phyloP scores from a whole-genome alignment of 805 yeast species.

The Candida ortonii region DNA sequence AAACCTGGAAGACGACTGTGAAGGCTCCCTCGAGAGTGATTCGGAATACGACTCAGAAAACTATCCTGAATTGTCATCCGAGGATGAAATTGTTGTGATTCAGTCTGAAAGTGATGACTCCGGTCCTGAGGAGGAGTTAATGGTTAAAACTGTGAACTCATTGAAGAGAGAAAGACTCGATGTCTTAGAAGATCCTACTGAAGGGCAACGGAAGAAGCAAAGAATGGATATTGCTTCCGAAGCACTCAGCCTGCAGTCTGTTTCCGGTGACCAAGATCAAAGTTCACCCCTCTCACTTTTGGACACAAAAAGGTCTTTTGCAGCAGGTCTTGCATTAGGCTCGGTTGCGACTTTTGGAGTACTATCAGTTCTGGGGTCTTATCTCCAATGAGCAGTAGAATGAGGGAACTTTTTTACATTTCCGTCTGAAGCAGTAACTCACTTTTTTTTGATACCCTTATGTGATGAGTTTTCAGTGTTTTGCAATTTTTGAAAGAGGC shows the following conservation, averaged over 20 bases:
- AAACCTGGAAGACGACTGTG: no score
- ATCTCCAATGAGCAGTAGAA: conserved; percentile 14
- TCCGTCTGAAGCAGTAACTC: no score
- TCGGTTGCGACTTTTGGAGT: conserved; percentile 22
- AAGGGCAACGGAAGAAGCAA: no score
- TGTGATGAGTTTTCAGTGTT: conserved; percentile 2
- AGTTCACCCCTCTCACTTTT: not conserved
- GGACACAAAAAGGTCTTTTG: conserved; percentile 9
- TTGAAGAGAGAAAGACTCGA: conserved; percentile 6
- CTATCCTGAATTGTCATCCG: not conserved
- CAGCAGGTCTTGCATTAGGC: conserved; percentile 23
- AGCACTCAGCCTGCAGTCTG: not conserved
- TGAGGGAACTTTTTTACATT: no score
- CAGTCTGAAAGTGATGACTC: conserved; percentile 9
- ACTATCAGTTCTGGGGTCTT: conserved; percentile 26
- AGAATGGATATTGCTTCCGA: no score
- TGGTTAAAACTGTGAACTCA: conserved; percentile 6
- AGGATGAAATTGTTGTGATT: conserved; percentile 2
- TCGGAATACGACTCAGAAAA: not conserved
- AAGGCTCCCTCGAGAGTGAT: no score
- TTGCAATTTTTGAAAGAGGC: not conserved
- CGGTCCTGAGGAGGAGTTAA: conserved; percentile 15
- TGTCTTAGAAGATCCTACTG: no score
- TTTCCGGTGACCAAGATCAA: no score
- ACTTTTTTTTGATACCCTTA: conserved; percentile 3